Percentiles rank a stretch among this genome's conserved stretches.
phyloP scores from a whole-genome alignment of 2,329 filamentous ascomycete genomes.

The Thielaviopsis ethacetica region DNA sequence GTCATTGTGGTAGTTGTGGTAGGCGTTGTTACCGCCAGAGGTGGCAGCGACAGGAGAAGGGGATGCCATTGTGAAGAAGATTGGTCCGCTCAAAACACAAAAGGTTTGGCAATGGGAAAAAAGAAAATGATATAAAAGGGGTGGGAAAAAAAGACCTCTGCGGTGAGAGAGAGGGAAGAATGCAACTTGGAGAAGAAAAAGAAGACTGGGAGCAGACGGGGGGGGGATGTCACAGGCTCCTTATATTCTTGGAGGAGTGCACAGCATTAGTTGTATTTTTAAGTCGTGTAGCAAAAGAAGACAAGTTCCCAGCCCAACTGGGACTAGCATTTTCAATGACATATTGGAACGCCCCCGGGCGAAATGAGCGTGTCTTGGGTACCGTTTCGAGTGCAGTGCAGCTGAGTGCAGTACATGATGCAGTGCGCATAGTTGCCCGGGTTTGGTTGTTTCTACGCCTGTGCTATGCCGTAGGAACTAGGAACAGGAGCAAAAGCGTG shows the following conservation, averaged over 20 bases:
- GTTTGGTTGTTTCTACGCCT: no score
- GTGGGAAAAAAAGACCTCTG: not conserved
- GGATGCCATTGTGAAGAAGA: not conserved
- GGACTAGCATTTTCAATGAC: no score
- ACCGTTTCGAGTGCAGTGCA: no score
- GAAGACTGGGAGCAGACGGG: not conserved
- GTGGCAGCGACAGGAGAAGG: conserved; percentile 21
- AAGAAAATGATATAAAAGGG: not conserved
- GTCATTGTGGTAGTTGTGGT: conserved; percentile 66
- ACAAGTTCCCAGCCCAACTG: not conserved
- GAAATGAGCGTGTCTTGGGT: no score
- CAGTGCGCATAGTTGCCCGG: no score
- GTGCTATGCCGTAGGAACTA: no score
- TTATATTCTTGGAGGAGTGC: not conserved
- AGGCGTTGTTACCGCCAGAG: conserved; percentile 49
- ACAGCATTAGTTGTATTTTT: not conserved
- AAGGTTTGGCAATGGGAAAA: no score
- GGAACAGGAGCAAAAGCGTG: no score
- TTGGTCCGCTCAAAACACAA: not conserved
- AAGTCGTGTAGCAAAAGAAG: not conserved
- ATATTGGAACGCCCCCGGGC: no score
- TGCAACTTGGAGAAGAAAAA: not conserved
- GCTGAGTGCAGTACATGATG: not conserved
- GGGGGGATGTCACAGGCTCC: not conserved
- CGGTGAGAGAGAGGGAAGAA: not conserved